Percentiles rank a stretch among this genome's conserved stretches.
Evolutionary conservation across 345 rosid species (phyloP).

Genomic region (Citrus trifoliata): DNA sequence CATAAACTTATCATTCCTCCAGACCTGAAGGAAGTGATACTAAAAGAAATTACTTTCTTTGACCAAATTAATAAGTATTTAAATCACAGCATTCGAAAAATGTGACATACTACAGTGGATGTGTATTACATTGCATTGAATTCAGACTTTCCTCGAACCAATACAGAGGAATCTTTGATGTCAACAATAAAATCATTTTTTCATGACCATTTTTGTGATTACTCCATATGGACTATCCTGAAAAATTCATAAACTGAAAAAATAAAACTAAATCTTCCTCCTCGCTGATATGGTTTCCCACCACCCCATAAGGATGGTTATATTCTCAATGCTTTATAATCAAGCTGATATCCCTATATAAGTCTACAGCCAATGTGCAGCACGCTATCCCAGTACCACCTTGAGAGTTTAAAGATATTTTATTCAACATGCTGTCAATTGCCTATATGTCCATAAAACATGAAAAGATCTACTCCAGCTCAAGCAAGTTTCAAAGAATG

Average conservation of each 20-base stretch:
- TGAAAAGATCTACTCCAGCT: background rate
- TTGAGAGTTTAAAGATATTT: background rate
- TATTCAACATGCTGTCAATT: background rate
- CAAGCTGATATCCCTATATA: background rate
- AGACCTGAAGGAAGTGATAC: constrained; percentile 43
- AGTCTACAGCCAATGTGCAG: background rate
- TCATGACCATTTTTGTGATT: background rate
- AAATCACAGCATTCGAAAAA: background rate
- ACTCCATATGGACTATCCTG: background rate
- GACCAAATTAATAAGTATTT: background rate
- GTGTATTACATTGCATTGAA: background rate
- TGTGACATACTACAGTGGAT: background rate
- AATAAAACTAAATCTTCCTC: background rate
- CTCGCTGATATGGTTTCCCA: background rate
- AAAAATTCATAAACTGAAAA: background rate
- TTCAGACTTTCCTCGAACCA: background rate
- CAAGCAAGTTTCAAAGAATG: constrained; percentile 7
- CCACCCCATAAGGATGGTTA: background rate
- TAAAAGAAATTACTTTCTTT: background rate
- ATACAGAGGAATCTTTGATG: background rate
- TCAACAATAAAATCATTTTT: background rate
- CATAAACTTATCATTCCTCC: constrained; percentile 64
- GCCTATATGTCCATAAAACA: background rate
- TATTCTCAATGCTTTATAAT: background rate
- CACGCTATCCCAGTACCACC: background rate